phyloP scores from a whole-genome alignment of 805 yeast genomes.

The Isabelozyma rhagii region DNA sequence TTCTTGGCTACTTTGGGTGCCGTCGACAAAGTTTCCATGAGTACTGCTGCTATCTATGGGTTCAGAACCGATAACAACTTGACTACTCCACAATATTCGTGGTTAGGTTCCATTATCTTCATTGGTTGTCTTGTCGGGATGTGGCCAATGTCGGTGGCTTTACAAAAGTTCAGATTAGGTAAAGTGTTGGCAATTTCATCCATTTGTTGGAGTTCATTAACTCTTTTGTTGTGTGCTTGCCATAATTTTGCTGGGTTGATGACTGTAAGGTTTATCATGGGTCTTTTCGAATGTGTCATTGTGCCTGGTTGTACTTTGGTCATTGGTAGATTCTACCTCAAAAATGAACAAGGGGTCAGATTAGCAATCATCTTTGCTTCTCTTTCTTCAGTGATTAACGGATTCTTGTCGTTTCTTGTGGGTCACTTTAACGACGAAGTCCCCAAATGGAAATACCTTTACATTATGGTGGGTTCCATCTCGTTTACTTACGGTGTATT shows the following conservation, averaged over 20 bases:
- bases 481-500: slow-evolving; percentile 17
- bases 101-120: slow-evolving; percentile 15
- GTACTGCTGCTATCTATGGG: slow-evolving; percentile 18
- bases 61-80: slow-evolving; percentile 9
- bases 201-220: slow-evolving; percentile 10
- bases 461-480: slow-evolving; percentile 19
- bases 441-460: slow-evolving; percentile 19
- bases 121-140: slow-evolving; percentile 15
- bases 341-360: slow-evolving; percentile 14
- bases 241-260: slow-evolving; percentile 10
- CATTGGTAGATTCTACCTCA: slow-evolving; percentile 11
- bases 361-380: slow-evolving; percentile 14
- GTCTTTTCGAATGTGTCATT: slow-evolving; percentile 26
- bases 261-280: slow-evolving; percentile 16
- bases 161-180: slow-evolving; percentile 18
- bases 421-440: slow-evolving; percentile 12
- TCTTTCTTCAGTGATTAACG: slow-evolving; percentile 21
- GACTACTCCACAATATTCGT: slow-evolving; percentile 11
- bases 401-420: slow-evolving; percentile 15
- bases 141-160: slow-evolving; percentile 14
- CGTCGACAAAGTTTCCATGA: slow-evolving; percentile 13
- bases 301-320: slow-evolving; percentile 15
- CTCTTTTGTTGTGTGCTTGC: slow-evolving; percentile 11
- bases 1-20: slow-evolving; percentile 15
- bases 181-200: slow-evolving; percentile 19